Conservation (phyloP, 1,139 yeast species). For the Candida buenavistaensis region DNA sequence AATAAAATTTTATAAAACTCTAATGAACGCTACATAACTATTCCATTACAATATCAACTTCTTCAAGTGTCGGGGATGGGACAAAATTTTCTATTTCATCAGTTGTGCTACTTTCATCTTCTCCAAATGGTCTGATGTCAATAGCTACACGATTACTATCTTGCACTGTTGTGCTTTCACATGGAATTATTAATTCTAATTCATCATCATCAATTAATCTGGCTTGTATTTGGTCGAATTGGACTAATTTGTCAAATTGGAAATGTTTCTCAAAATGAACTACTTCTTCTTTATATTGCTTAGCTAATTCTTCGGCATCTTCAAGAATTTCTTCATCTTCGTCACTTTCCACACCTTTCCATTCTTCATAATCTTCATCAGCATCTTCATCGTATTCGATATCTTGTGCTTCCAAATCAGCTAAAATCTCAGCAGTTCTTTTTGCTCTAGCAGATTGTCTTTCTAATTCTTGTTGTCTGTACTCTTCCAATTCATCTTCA, state of each 20-base stretch:
- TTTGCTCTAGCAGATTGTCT: slow-evolving; percentile 21
- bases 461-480: slow-evolving; percentile 9
- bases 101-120: slow-evolving; percentile 19
- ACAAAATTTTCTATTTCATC: slow-evolving; percentile 20
- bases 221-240: slow-evolving; percentile 41
- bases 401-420: slow-evolving; percentile 39
- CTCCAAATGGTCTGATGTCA: slow-evolving; percentile 22
- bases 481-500: background rate
- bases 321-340: slow-evolving; percentile 42
- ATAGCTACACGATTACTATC: slow-evolving; percentile 27
- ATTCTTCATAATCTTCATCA: slow-evolving; percentile 30
- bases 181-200: slow-evolving; percentile 46
- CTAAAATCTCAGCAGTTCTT: slow-evolving; percentile 35
- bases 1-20: background rate
- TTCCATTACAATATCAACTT: slow-evolving; percentile 17
- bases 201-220: slow-evolving; percentile 39
- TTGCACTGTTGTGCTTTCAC: slow-evolving; percentile 28
- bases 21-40: slow-evolving; percentile 3
- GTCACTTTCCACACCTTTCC: slow-evolving; percentile 14
- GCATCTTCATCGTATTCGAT: slow-evolving; percentile 46
- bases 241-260: slow-evolving; percentile 43
- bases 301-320: slow-evolving; percentile 41
- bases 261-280: slow-evolving; percentile 47
- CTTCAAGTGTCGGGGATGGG: slow-evolving; percentile 12
- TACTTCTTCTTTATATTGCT: slow-evolving; percentile 42